Base-by-base conservation (phyloP, 2,329 filamentous ascomycete genomes). In the Cercospora brassicicola region DNA sequence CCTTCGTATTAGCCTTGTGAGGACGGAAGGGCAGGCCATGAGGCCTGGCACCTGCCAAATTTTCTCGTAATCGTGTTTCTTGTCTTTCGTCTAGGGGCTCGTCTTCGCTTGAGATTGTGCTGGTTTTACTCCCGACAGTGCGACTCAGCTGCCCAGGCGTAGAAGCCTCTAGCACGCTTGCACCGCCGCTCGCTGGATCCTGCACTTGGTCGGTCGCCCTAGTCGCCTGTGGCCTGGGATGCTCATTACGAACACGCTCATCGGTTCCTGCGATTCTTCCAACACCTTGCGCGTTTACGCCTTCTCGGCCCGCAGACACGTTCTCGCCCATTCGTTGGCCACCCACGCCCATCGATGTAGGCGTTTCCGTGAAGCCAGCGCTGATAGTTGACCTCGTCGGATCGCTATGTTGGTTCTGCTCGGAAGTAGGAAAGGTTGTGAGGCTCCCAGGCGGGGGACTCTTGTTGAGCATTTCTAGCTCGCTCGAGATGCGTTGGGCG, bases 281-380 rank as follows among this genome's bases (percentile, higher is more conserved):
- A 8, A 70, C 62, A 8, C 73, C 73, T 36, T 74, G 74, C 11
- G 69, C 67, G 30, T 71, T 71, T 2, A 70, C 70, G 36, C 73
- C 73, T 64, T 76, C 74, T 45, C 73, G 60, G n/a, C 60, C 70
- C 42, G 61, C 62, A 9, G 69, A 68, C 2, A 69, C 67, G 57
- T 75, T 75, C 56, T 72, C 71, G 7, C 73, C 72, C 73, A 76
- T 75, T 15, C 67, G 60, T 48, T 57, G 60, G 18, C 64, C 67
- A 6, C 31, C 28, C 4, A 45, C 65, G 2, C 62, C 66, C 39
- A 72, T 62, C 26, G 67, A 65, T 4, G 45, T 26, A 15, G 71
- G 71, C 1, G 66, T 70, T 31, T 68, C 67, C 7, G 64, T 64
- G 53, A 72, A 73, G 15, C 71, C 71, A 26, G 65, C 68, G 31